phyloP scores from a whole-genome alignment of 2,329 filamentous ascomycete species.

The Penicillium sp. region DNA sequence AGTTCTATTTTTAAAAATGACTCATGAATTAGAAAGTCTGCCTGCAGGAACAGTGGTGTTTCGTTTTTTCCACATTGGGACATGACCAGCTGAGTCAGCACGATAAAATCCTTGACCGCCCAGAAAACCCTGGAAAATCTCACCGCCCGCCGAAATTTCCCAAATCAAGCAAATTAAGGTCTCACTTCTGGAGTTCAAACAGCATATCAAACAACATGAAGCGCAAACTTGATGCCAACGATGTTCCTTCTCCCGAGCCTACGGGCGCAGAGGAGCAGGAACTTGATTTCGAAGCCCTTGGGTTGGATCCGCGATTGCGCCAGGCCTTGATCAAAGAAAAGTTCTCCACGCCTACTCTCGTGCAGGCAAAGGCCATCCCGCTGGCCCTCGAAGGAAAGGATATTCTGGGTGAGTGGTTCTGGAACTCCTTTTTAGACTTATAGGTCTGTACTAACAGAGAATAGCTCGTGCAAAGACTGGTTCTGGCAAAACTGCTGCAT shows the following conservation, averaged over 20 bases:
- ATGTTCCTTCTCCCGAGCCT: conserved; percentile 44
- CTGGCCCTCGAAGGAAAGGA: conserved; percentile 84
- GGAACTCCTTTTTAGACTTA: too few relatives aligned
- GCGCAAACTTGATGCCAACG: conserved; percentile 51
- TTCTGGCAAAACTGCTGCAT: conserved; percentile 96
- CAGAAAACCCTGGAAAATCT: conserved; percentile 23
- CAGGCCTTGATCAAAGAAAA: conserved; percentile 82
- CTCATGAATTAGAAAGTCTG: too few relatives aligned
- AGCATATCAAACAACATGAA: conserved; percentile 44
- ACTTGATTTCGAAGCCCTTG: conserved; percentile 70
- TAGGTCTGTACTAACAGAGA: conserved; percentile 18
- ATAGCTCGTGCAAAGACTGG: conserved; percentile 87
- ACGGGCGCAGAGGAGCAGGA: conserved; percentile 31
- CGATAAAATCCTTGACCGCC: conserved; percentile 22
- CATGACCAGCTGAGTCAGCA: neutral
- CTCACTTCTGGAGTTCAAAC: conserved; percentile 11
- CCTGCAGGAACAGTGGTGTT: neutral
- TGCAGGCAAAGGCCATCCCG: conserved; percentile 86
- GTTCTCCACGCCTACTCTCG: conserved; percentile 82
- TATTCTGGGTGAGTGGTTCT: conserved; percentile 61
- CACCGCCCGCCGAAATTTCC: conserved; percentile 39
- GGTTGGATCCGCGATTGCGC: conserved; percentile 79
- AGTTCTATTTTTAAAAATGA: neutral
- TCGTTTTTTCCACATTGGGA: neutral
- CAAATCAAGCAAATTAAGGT: conserved; percentile 12